Evolutionary conservation across 371 early-diverging fungal species (phyloP), one percentile per base, ranked within the genome.

Genomic region (Apophysomyces elegans): DNA sequence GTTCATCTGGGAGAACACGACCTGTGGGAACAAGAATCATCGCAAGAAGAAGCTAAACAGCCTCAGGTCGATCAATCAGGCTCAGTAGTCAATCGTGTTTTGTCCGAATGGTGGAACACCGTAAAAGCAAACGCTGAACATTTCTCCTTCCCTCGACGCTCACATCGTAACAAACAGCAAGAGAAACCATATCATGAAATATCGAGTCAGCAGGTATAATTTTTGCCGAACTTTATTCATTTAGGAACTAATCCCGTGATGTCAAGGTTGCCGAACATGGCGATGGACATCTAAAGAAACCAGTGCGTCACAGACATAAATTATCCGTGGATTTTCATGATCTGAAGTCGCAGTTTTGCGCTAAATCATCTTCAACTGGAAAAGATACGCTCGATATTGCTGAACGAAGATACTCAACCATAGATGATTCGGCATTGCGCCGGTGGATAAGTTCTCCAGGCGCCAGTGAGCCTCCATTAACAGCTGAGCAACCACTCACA

Each of bases 111-210:
- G 73, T 73, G 73, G 73, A 59, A 61, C 39, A 47, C 57, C 0
- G 70, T 73, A 16, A 69, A 73, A 39, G 46, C 67, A 12, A 67
- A 68, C 35, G 67, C 67, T 6, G 73, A 69, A 32, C 58, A 65
- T 39, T 69, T 67, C 56, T 37, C 61, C 5, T 43, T 50, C 8
- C 62, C 60, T 4, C 47, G 46, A 43, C 62, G 41, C 6, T n/a
- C 44, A 3, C 59, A 35, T 13, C 68, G 59, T 57, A 21, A 18
- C 21, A 50, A 50, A 50, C n/a, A n/a, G 54, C 54, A 50, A n/a
- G 26, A 36, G 14, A 43, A 41, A 46, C n/a, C n/a, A 38, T 26
- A 61, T 44, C 7, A 41, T 16, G 43, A 35, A 41, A 26, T 5
- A n/a, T 18, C 59, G 26, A n/a, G 43, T n/a, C 41, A 35, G 39